Conservation (phyloP, 2,329 filamentous ascomycete species). For the Penicillium sumatraense region DNA sequence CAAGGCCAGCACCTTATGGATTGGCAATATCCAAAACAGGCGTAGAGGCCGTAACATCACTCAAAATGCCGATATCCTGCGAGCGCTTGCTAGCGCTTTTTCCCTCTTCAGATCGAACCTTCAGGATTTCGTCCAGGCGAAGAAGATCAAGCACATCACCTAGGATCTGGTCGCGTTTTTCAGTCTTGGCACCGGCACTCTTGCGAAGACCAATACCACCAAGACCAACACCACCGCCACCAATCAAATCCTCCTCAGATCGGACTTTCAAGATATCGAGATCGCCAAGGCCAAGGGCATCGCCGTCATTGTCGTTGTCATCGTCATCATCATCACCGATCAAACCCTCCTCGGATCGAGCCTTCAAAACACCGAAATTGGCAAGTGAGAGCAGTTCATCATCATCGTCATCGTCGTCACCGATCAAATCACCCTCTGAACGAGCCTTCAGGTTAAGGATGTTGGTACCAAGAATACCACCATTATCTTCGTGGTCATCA, state of each 20-base stretch:
- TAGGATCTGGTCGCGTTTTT: conserved; percentile 9
- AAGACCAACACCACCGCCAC: background rate
- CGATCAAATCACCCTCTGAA: background rate
- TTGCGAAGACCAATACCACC: background rate
- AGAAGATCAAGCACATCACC: background rate
- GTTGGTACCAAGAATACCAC: background rate
- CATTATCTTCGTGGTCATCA: no score
- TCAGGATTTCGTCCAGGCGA: background rate
- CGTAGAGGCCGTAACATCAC: background rate
- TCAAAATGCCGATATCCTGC: background rate
- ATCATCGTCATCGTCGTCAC: background rate
- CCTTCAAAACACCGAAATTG: background rate
- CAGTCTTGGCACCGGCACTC: background rate
- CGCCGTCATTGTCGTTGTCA: background rate
- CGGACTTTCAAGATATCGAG: background rate
- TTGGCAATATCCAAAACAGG: background rate
- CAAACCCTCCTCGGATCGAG: background rate
- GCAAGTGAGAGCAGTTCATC: no score
- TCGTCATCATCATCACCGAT: background rate
- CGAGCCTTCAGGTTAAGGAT: conserved; percentile 11
- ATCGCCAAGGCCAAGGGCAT: background rate
- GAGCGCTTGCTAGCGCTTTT: no score
- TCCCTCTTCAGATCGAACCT: background rate
- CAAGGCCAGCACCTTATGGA: no score
- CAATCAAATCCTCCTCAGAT: background rate